Evolutionary conservation across 2,329 filamentous ascomycete genomes (phyloP), one percentile per base, ranked within the genome.

Genomic region (Amauroascus niger): DNA sequence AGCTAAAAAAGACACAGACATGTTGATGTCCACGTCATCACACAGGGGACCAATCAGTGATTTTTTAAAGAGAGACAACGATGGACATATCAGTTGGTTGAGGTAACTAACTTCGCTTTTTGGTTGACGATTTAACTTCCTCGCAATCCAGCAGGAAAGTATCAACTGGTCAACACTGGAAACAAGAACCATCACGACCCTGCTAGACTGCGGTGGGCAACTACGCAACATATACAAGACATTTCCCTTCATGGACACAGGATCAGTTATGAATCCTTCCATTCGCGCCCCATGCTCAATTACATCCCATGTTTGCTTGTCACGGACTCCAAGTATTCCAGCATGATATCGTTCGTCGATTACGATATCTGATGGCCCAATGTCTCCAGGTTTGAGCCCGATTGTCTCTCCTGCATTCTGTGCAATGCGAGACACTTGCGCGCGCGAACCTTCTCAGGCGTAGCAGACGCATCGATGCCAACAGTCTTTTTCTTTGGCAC

Each of bases 191-290:
- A n/a, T n/a, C n/a, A n/a, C n/a, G n/a, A 32, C 33, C 7, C 8
- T 37, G 8, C 33, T 16, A 37, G 33, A 37, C n/a, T 9, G 33
- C 14, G 33, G 14, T 13, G 8, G 14, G 14, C 9, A 37, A 5
- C 33, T 3, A 37, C 33, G 14, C 33, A 11, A 37, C 33, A 11
- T 32, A 67, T 86, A 88, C 55, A 88, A 63, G 30, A 87, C 79
- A 61, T 84, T 85, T n/a, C 80, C 80, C 0, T n/a, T n/a, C n/a
- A n/a, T n/a, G 62, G 88, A 88, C 1, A 88, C 84, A 0, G 84
- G 84, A 63, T 88, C 84, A 0, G 83, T 87, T 58, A 88, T 84
- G 61, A 88, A 82, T 0, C 79, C 84, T 70, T 88, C 85, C 1
- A 80, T 86, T 55, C 72, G 67, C 0, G 84, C 84, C 4, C 80